These are phyloP conservation scores for Licmophora abbreviata DNA, from an alignment of 108 stramenopile genomes.

Conservation along the genomic window DNA sequence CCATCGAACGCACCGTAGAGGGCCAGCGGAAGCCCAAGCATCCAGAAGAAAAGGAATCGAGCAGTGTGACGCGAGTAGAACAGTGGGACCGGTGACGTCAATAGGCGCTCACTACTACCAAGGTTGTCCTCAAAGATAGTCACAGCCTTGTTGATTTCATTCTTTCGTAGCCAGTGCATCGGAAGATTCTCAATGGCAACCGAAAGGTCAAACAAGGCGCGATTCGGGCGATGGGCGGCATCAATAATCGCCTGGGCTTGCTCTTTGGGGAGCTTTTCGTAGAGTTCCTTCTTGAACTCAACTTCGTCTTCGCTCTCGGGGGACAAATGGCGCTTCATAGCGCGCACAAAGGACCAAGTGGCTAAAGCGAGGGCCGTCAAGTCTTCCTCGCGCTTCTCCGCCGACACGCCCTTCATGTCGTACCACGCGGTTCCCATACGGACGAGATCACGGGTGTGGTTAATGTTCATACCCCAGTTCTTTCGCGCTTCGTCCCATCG, in stretches of 20 bases:
- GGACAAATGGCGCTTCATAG: conserved; percentile 60
- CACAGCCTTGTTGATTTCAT: conserved; percentile 31
- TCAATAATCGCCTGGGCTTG: conserved; percentile 41
- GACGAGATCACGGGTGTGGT: conserved; percentile 66
- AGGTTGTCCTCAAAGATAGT: conserved; percentile 34
- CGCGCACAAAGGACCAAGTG: conserved; percentile 68
- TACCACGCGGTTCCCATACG: conserved; percentile 65
- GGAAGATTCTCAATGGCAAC: conserved; percentile 34
- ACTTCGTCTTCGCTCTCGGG: conserved; percentile 60
- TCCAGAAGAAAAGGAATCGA: conserved; percentile 52
- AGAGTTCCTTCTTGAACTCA: conserved; percentile 36
- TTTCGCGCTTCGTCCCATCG: conserved; percentile 82
- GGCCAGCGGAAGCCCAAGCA: conserved; percentile 45
- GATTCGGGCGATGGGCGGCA: conserved; percentile 35
- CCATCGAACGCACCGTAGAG: conserved; percentile 32
- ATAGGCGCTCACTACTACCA: conserved; percentile 41
- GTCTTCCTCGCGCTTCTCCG: conserved; percentile 34
- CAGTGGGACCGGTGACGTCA: conserved; percentile 50
- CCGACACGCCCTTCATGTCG: conserved; percentile 9
- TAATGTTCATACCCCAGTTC: conserved; percentile 63
- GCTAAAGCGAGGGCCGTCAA: conserved; percentile 35
- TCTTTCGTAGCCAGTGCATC: conserved; percentile 44
- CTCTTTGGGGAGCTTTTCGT: conserved; percentile 32
- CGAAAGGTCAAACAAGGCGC: conserved; percentile 34
- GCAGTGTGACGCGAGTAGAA: conserved; percentile 58